Evolutionary conservation across 2,329 filamentous ascomycete species (phyloP).

Genomic region (Aspergillus sp.): DNA sequence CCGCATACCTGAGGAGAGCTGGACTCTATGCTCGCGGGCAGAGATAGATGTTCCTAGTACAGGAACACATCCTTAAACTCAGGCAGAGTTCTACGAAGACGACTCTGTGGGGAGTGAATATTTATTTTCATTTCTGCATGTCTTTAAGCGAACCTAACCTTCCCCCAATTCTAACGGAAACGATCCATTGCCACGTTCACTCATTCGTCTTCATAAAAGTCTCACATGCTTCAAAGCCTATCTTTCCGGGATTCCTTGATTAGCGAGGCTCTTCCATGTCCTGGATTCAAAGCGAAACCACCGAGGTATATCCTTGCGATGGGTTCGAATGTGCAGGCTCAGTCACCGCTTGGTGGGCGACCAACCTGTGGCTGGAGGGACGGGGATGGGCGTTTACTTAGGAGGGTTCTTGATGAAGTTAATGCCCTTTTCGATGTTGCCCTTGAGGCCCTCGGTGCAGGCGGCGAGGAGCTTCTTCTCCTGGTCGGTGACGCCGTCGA

Average conservation of each 20-base stretch:
- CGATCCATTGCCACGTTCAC: conserved; percentile 16
- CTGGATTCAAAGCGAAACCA: conserved; percentile 15
- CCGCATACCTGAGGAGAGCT: neutral
- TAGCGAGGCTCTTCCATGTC: conserved; percentile 32
- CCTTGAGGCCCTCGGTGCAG: conserved; percentile 74
- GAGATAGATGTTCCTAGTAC: neutral
- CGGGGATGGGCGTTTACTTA: conserved; percentile 62
- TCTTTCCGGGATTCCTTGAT: conserved; percentile 36
- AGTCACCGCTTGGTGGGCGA: conserved; percentile 21
- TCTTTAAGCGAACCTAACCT: conserved; percentile 14
- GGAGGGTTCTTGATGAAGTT: conserved; percentile 84
- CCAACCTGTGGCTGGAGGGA: conserved; percentile 15
- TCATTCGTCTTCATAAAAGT: conserved; percentile 25
- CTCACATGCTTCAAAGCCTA: conserved; percentile 43
- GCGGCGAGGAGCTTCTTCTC: conserved; percentile 84
- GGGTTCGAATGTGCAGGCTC: conserved; percentile 10
- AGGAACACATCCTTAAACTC: neutral
- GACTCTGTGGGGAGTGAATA: conserved; percentile 2
- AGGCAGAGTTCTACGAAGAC: neutral
- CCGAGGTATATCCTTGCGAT: conserved; percentile 7
- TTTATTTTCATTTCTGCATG: conserved; percentile 13
- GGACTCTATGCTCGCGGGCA: neutral
- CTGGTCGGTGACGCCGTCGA: conserved; percentile 73
- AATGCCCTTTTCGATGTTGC: conserved; percentile 92
- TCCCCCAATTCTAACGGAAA: conserved; percentile 13